Evolutionary conservation across 2,329 filamentous ascomycete species (phyloP).

Genomic region (Exophiala viscosa): DNA sequence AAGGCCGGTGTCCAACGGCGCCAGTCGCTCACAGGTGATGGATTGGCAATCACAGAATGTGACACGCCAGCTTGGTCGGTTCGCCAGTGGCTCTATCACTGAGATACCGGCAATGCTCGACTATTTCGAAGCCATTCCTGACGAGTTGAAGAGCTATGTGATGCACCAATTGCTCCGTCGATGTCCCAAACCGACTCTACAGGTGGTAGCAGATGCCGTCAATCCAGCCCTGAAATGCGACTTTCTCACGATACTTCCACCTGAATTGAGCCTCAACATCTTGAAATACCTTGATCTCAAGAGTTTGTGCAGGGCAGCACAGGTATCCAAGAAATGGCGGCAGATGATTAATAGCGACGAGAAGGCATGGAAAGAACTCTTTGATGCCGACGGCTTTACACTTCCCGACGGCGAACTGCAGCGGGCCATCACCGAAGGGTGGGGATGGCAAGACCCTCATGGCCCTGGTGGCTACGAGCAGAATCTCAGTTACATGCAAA

Average conservation of each 20-base stretch:
- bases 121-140: constrained; percentile 84
- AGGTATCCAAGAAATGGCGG: constrained; percentile 92
- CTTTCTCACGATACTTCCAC: constrained; percentile 76
- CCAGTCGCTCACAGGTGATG: neutral
- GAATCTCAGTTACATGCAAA: constrained; percentile 63
- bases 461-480: constrained; percentile 72
- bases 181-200: constrained; percentile 81
- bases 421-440: constrained; percentile 82
- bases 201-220: constrained; percentile 83
- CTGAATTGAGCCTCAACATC: constrained; percentile 83
- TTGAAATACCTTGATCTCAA: constrained; percentile 79
- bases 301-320: constrained; percentile 83
- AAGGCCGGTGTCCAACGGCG: constrained; percentile 10
- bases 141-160: constrained; percentile 89
- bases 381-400: constrained; percentile 77
- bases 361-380: constrained; percentile 88
- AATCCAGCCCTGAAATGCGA: constrained; percentile 94
- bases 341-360: constrained; percentile 88
- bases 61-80: constrained; percentile 21
- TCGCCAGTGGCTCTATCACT: constrained; percentile 51
- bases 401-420: constrained; percentile 79
- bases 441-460: constrained; percentile 93
- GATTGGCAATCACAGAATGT: neutral
- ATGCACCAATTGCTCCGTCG: constrained; percentile 93
- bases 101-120: constrained; percentile 85